Percentiles rank a stretch among this genome's conserved stretches.
These are phyloP conservation scores for Lotmaria passim DNA, from an alignment of 208 protist genomes.

Conservation along the genomic window DNA sequence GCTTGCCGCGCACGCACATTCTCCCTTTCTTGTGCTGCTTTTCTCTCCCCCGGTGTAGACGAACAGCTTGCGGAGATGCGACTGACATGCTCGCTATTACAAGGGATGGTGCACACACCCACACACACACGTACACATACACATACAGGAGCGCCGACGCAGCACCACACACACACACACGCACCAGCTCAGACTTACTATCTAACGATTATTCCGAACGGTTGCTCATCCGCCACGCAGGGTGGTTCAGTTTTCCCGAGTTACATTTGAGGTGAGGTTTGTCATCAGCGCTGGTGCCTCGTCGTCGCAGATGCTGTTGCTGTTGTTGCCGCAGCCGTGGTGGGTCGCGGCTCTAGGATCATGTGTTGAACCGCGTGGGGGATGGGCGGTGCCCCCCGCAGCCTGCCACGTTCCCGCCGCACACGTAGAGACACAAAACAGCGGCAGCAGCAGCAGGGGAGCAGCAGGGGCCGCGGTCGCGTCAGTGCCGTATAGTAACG, in stretches of 20 bases:
- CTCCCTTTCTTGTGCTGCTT: conserved; percentile 2
- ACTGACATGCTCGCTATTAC: conserved; percentile 36
- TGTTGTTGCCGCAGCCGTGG: not conserved
- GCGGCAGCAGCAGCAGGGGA: not conserved
- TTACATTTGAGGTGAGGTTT: conserved; percentile 46
- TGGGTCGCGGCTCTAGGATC: not conserved
- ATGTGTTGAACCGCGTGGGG: conserved; percentile 26
- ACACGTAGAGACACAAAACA: not conserved
- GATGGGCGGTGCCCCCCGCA: conserved; percentile 16
- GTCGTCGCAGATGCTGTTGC: too few species aligned
- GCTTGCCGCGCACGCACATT: conserved; percentile 10
- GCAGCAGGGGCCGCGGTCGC: not conserved
- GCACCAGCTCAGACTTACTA: conserved; percentile 68
- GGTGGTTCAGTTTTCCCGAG: conserved; percentile 59
- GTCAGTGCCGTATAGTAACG: conserved; percentile 21
- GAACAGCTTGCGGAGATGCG: conserved; percentile 49
- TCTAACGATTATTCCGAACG: conserved; percentile 78
- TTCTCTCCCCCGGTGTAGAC: conserved; percentile 47
- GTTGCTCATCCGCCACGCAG: conserved; percentile 44
- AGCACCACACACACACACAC: conserved; percentile 56
- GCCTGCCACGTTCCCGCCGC: conserved; percentile 23
- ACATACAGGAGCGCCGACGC: too few species aligned
- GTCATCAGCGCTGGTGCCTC: conserved; percentile 30
- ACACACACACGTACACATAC: conserved; percentile 2
- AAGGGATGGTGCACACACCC: conserved; percentile 25